Evolutionary conservation across 73 alveolate species (phyloP).

Genomic region (Paramecium caudatum): DNA sequence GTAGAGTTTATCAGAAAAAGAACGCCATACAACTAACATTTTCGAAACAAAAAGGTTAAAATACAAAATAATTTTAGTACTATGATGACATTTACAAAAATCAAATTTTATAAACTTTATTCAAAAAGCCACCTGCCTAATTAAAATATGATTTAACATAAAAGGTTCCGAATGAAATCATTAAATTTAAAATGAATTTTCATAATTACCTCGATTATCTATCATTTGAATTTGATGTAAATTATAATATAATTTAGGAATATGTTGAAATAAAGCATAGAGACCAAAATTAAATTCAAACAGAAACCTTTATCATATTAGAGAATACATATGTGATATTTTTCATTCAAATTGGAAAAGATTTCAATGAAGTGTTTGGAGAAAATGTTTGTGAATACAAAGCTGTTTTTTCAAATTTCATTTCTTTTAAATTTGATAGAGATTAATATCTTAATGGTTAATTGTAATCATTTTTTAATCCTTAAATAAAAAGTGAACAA

Average conservation of each 20-base stretch:
- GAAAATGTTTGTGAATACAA: neutral
- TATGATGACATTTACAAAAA: neutral
- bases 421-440: neutral
- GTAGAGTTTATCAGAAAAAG: neutral
- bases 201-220: neutral
- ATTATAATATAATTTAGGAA: neutral
- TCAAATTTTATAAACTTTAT: neutral
- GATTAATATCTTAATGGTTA: neutral
- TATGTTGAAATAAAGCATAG: neutral
- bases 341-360: neutral
- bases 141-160: neutral
- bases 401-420: constrained; percentile 1
- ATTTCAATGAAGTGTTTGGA: neutral
- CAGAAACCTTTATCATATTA: neutral
- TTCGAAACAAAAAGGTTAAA: neutral
- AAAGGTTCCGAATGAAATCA: neutral
- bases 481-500: neutral
- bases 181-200: neutral
- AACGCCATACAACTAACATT: neutral
- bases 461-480: neutral
- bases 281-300: neutral
- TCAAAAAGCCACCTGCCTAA: neutral
- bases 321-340: neutral
- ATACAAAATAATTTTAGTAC: neutral
- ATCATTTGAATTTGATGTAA: neutral